phyloP scores from a whole-genome alignment of 805 yeast species.

The Zygosaccharomyces bisporus region DNA sequence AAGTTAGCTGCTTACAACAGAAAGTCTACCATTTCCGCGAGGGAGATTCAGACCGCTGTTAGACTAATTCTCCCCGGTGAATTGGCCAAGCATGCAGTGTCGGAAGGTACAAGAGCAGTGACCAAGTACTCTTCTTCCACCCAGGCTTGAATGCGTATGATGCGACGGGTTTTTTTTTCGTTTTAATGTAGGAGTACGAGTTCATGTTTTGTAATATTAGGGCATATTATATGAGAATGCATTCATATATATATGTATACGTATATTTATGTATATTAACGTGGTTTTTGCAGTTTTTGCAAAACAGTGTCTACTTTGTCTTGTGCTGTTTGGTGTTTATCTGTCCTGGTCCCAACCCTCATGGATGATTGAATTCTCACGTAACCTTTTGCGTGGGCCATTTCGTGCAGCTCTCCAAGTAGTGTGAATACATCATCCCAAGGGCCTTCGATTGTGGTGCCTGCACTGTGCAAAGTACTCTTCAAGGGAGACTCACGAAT shows the following conservation, averaged over 20 bases:
- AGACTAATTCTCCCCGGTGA: constrained; percentile 95
- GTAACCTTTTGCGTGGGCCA: constrained; percentile 66
- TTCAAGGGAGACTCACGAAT: constrained; percentile 60
- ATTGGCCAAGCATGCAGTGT: constrained; percentile 92
- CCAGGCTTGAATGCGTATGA: constrained; percentile 18
- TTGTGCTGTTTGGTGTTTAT: constrained; percentile 65
- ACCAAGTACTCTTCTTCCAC: constrained; percentile 77
- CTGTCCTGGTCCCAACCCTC: constrained; percentile 80
- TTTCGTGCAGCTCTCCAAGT: constrained; percentile 74
- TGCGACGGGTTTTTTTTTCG: constrained; percentile 11
- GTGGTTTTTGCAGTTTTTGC: constrained; percentile 39
- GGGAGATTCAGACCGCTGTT: constrained; percentile 95
- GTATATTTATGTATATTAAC: constrained; percentile 7
- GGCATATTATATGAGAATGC: constrained; percentile 14
- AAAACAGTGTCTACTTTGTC: constrained; percentile 69
- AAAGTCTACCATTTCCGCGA: constrained; percentile 91
- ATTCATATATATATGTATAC: neutral
- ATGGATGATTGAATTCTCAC: constrained; percentile 82
- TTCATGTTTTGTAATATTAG: constrained; percentile 14
- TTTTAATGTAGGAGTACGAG: constrained; percentile 8
- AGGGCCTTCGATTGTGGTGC: constrained; percentile 88
- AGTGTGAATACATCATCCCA: constrained; percentile 83
- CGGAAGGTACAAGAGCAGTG: constrained; percentile 95
- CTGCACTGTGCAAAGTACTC: constrained; percentile 82
- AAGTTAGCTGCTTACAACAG: constrained; percentile 95